phyloP scores from a whole-genome alignment of 345 rosid genomes.

The Arabidopsis suecica region DNA sequence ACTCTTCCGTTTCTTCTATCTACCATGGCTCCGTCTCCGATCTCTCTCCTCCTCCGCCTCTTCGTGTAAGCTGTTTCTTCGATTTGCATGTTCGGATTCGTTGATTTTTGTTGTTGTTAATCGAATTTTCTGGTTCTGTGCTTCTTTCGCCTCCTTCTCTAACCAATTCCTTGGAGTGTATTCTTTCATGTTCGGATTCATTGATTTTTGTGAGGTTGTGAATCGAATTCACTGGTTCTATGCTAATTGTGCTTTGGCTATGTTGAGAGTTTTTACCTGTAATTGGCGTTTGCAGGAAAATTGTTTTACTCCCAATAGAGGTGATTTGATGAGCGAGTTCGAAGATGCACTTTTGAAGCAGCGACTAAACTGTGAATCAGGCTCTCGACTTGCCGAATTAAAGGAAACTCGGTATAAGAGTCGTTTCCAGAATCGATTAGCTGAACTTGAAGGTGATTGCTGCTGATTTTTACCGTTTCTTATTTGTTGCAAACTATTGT shows the following conservation, averaged over 20 bases:
- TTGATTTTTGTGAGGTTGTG: neutral
- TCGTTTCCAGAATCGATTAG: constrained; percentile 63
- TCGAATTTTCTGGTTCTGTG: neutral
- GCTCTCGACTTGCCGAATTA: constrained; percentile 54
- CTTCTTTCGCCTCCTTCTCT: neutral
- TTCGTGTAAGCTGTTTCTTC: neutral
- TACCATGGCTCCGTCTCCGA: constrained; percentile 44
- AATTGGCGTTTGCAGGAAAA: constrained; percentile 46
- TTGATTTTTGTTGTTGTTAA: neutral
- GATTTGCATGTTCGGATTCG: neutral
- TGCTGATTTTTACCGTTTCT: neutral
- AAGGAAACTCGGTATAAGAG: constrained; percentile 57
- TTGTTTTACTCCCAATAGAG: constrained; percentile 38
- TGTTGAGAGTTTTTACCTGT: neutral
- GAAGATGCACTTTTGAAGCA: constrained; percentile 74
- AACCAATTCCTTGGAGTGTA: neutral
- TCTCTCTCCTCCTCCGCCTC: constrained; percentile 40
- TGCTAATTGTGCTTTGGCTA: neutral
- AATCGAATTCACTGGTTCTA: neutral
- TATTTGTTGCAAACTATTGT: neutral
- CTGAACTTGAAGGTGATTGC: constrained; percentile 74
- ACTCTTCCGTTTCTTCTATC: constrained; percentile 67
- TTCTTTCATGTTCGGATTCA: neutral
- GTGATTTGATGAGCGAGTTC: constrained; percentile 74
- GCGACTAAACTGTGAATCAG: constrained; percentile 58